phyloP scores from a whole-genome alignment of 2,329 filamentous ascomycete genomes.

The Xylariaceae sp. region DNA sequence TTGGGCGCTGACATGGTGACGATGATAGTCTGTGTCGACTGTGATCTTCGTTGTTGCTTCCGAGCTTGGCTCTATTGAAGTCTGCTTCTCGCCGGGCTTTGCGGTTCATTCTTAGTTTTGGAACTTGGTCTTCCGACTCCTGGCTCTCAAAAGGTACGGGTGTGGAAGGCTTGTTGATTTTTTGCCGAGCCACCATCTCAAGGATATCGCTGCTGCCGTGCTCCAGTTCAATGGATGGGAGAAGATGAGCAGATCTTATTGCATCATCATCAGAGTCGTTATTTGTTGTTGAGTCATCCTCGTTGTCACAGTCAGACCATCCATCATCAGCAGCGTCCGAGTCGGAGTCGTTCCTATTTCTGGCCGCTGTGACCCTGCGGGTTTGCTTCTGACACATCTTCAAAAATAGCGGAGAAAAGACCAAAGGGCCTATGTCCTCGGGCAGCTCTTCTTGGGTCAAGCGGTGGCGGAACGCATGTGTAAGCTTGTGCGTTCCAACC shows the following conservation, averaged over 20 bases:
- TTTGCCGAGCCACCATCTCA: neutral
- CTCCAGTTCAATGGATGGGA: slow-evolving; percentile 7
- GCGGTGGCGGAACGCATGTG: neutral
- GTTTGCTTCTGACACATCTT: neutral
- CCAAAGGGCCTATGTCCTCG: slow-evolving; percentile 1
- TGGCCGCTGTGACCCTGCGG: neutral
- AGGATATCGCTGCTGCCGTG: neutral
- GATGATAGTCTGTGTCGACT: neutral
- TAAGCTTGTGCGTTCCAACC: neutral
- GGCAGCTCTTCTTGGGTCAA: neutral
- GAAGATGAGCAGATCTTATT: neutral
- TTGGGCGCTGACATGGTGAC: neutral
- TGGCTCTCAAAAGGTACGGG: neutral
- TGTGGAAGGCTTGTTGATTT: neutral
- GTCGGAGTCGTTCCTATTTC: neutral
- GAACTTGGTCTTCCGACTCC: neutral
- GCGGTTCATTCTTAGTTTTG: neutral
- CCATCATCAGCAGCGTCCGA: neutral
- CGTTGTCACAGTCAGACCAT: slow-evolving; percentile 11
- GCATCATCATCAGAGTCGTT: neutral
- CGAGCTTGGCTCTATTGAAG: neutral
- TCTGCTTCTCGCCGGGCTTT: neutral
- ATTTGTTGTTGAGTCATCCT: neutral
- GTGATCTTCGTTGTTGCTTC: too few species aligned
- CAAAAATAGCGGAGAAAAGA: slow-evolving; percentile 14